phyloP scores from a whole-genome alignment of 2,329 filamentous ascomycete species.

The Botrytis sinoallii region DNA sequence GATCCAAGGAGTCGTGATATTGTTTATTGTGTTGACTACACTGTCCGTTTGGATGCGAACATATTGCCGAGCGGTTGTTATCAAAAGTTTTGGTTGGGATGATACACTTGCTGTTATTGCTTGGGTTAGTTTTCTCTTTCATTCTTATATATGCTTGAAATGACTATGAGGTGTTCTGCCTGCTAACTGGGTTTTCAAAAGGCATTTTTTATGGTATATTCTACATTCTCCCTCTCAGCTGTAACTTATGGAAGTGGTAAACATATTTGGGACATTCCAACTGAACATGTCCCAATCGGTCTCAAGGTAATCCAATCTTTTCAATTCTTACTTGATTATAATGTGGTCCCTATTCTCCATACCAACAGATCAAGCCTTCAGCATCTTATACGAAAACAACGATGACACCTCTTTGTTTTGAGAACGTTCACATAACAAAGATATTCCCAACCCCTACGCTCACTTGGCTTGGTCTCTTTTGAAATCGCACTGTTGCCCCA shows the following conservation, averaged over 20 bases:
- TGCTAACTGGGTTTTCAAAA: constrained; percentile 18
- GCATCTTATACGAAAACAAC: neutral
- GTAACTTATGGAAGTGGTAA: constrained; percentile 34
- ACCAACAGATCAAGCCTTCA: neutral
- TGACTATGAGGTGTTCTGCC: neutral
- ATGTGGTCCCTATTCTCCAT: neutral
- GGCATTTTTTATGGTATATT: constrained; percentile 31
- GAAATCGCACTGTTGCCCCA: neutral
- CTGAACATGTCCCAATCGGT: constrained; percentile 31
- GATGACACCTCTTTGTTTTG: neutral
- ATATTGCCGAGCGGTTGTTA: constrained; percentile 30
- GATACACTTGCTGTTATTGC: constrained; percentile 22
- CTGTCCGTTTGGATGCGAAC: constrained; percentile 28
- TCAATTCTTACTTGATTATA: neutral
- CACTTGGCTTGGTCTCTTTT: neutral
- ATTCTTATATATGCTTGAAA: neutral
- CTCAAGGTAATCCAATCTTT: constrained; percentile 29
- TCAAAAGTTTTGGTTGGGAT: constrained; percentile 34
- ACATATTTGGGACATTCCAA: constrained; percentile 28
- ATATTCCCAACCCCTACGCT: too few relatives aligned
- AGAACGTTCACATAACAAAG: neutral
- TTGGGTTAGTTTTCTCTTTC: constrained; percentile 7
- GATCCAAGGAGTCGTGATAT: constrained; percentile 38
- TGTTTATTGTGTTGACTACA: constrained; percentile 40
- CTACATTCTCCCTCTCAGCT: constrained; percentile 29